A percentile compares a stretch with the other conserved stretches of the same genome.
Conservation (phyloP, 2,329 filamentous ascomycete species). For the Cladosporium velox region DNA sequence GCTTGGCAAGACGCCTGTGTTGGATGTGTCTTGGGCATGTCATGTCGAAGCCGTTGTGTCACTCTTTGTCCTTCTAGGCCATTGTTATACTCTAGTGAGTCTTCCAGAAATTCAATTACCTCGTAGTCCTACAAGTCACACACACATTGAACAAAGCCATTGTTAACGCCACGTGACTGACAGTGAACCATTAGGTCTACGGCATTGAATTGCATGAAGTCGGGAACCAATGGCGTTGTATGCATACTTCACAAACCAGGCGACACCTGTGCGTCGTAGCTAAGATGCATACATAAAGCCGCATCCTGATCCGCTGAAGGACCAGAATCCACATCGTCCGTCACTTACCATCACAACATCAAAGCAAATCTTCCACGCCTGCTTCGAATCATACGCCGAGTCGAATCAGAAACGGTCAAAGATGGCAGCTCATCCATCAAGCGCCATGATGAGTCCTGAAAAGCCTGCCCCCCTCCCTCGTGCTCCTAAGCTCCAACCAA, state of each 20-base stretch:
- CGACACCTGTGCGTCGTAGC: background rate
- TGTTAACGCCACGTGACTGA: background rate
- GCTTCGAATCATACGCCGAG: background rate
- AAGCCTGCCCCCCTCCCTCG: background rate
- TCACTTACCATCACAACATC: background rate
- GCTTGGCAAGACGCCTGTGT: background rate
- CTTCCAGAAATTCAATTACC: background rate
- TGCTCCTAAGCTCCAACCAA: no score
- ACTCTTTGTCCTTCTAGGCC: background rate
- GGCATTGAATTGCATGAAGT: background rate
- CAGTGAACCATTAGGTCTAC: background rate
- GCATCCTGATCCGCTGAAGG: background rate
- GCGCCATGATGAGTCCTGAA: background rate
- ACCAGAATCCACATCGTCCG: background rate
- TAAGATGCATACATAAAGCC: background rate
- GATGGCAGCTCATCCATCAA: background rate
- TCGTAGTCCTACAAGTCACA: background rate
- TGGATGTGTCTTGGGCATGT: background rate
- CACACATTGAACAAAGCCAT: background rate
- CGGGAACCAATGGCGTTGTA: background rate
- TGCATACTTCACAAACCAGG: background rate
- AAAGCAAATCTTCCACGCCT: background rate
- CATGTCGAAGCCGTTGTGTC: no score
- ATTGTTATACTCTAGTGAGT: background rate
- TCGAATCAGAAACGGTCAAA: background rate